Evolutionary conservation across 2,329 filamentous ascomycete species (phyloP), one percentile per base, ranked within the genome.

Genomic region (Clarireedia homoeocarpa): DNA sequence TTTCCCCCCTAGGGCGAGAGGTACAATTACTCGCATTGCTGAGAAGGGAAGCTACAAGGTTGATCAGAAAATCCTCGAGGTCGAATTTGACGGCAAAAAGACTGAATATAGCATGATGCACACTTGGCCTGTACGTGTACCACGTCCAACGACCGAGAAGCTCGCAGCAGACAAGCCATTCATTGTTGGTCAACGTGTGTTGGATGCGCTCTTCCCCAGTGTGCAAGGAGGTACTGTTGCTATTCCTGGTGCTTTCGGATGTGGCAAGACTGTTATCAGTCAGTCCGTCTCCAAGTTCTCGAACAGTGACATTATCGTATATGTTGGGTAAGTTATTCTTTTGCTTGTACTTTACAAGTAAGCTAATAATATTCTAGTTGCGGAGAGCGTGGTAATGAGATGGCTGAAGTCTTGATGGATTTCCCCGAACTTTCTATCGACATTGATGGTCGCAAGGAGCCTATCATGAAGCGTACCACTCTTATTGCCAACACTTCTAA

Each of bases 351-450:
- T 42, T 5, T 44, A 10, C 2, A 5, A 6, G 17, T n/a, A 2
- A 20, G 7, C 46, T 55, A 44, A 55, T 23, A 24, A 36, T 20
- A 20, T 24, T 6, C 30, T 26, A 50, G 53, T 12, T 46, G 80
- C 70, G 74, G 91, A 66, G 94, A 99, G 76, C 88, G 94, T 67
- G 94, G 94, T 65, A 99, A 99, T 71, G 94, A 99, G 76, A 99
- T 99, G 94, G 94, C 94, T 62, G 94, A 99, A 81, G 94, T 99
- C 65, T 81, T 99, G 81, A 97, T 96, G 88, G 94, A 99, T 75
- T 99, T 99, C 80, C 94, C 94, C 58, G 91, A 97, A 81, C 88
- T 99, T 63, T 88, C 89, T 48, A 99, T 99, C 70, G 87, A 95
- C 17, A 84, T 97, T 65, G 87, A 96, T 45, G 94, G 94, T 67